phyloP scores from a whole-genome alignment of 257 asterid genomes.

The Handroanthus guayacan region DNA sequence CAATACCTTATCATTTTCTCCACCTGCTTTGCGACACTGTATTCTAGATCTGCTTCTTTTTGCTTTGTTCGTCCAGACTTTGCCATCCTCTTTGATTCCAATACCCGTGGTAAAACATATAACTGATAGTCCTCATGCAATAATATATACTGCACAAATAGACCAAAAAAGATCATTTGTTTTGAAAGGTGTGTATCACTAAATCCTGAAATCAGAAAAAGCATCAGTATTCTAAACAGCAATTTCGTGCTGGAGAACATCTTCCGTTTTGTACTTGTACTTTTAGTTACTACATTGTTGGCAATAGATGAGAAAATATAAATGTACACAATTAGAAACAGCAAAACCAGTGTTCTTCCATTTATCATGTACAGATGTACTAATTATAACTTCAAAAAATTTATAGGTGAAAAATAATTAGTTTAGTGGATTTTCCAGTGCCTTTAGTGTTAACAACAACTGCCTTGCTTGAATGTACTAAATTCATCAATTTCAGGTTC shows the following conservation, averaged over 20 bases:
- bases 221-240: not conserved
- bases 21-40: constrained; percentile 99
- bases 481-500: constrained; percentile 6
- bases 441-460: constrained; percentile 8
- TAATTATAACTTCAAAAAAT: not conserved
- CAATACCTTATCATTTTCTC: constrained; percentile 99
- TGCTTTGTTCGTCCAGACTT: constrained; percentile 95
- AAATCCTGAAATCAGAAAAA: constrained; percentile 25
- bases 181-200: constrained; percentile 21
- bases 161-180: constrained; percentile 30
- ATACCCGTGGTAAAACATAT: constrained; percentile 85
- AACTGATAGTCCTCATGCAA: constrained; percentile 95
- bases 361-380: not conserved
- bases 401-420: not conserved
- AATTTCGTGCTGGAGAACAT: not conserved
- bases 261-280: not conserved
- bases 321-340: constrained; percentile 21
- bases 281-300: not conserved
- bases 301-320: constrained; percentile 18
- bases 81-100: constrained; percentile 98
- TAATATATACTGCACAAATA: constrained; percentile 67
- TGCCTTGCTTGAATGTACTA: not conserved
- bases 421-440: not conserved
- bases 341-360: not conserved
- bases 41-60: constrained; percentile 98